Conservation (phyloP, 371 early-diverging fungal species). For the Actinomortierella wolfii region DNA sequence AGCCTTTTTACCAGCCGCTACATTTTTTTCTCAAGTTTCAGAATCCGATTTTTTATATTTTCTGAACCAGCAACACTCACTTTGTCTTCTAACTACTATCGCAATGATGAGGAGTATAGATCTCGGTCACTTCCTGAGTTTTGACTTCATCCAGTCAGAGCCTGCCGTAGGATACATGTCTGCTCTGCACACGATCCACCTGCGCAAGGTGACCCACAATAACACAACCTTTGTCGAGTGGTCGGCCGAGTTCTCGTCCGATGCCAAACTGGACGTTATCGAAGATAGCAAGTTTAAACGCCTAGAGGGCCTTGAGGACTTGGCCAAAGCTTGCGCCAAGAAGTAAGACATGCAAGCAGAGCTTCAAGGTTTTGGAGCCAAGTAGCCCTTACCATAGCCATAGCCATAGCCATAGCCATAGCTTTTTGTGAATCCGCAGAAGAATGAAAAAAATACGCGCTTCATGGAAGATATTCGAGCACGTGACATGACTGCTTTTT, state of each 20-base stretch:
- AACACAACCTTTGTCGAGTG: slow-evolving; percentile 70
- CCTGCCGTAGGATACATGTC: slow-evolving; percentile 59
- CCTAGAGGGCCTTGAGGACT: slow-evolving; percentile 63
- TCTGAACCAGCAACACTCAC: too few relatives aligned
- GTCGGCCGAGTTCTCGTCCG: slow-evolving; percentile 62
- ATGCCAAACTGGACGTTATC: slow-evolving; percentile 54
- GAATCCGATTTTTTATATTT: slow-evolving; percentile 4
- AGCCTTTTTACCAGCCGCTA: slow-evolving; percentile 1
- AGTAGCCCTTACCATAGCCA: too few relatives aligned
- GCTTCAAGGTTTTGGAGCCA: too few relatives aligned
- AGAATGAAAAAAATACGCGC: too few relatives aligned
- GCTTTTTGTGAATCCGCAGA: too few relatives aligned
- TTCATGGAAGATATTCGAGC: too few relatives aligned
- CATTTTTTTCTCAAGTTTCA: too few relatives aligned
- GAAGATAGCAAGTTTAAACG: slow-evolving; percentile 72
- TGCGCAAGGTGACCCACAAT: slow-evolving; percentile 57
- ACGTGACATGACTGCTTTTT: too few relatives aligned
- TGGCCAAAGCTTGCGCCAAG: slow-evolving; percentile 47
- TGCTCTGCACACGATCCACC: slow-evolving; percentile 60
- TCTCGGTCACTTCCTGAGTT: slow-evolving; percentile 56
- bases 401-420: too few relatives aligned
- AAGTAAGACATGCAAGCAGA: too few relatives aligned
- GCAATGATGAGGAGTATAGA: too few relatives aligned
- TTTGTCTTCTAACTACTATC: too few relatives aligned
- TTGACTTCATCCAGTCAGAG: slow-evolving; percentile 63